These are phyloP conservation scores for Didymella exigua DNA, from an alignment of 2,329 filamentous ascomycete genomes.

Conservation along the genomic window DNA sequence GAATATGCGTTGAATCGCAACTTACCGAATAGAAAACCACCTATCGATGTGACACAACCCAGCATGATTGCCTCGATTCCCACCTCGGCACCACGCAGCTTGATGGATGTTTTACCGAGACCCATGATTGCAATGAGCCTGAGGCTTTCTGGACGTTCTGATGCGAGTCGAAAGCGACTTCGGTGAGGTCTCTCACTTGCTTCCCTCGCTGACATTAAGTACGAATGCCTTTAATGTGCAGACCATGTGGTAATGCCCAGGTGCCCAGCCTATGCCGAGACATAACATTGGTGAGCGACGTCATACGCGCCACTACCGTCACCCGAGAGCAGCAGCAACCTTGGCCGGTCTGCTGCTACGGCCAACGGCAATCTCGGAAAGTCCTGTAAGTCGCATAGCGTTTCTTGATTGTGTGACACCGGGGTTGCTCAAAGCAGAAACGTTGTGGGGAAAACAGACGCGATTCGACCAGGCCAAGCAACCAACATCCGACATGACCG, in stretches of 20 bases:
- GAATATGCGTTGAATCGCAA: not conserved
- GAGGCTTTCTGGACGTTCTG: not conserved
- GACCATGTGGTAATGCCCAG: slow-evolving; percentile 35
- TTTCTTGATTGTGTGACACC: slow-evolving; percentile 25
- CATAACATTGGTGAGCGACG: slow-evolving; percentile 22
- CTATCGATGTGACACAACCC: slow-evolving; percentile 61
- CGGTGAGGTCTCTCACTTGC: not conserved
- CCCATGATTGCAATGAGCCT: slow-evolving; percentile 27
- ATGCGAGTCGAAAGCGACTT: not conserved
- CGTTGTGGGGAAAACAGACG: slow-evolving; percentile 27
- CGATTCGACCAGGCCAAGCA: slow-evolving; percentile 26
- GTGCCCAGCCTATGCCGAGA: slow-evolving; percentile 26
- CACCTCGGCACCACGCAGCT: slow-evolving; percentile 40
- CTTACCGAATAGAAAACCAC: slow-evolving; percentile 46
- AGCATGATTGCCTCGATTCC: slow-evolving; percentile 57
- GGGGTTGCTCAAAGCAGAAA: slow-evolving; percentile 21
- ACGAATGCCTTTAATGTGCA: slow-evolving; percentile 18
- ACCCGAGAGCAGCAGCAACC: slow-evolving; percentile 15
- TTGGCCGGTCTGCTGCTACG: slow-evolving; percentile 23
- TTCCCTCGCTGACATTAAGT: slow-evolving; percentile 24
- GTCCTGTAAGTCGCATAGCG: slow-evolving; percentile 22
- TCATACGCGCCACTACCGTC: slow-evolving; percentile 33
- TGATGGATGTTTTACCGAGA: slow-evolving; percentile 36
- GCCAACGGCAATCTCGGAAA: slow-evolving; percentile 25
- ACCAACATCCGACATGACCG: slow-evolving; percentile 14